phyloP scores from a whole-genome alignment of 202 grass and related monocot species.

The Alloteropsis angusta region DNA sequence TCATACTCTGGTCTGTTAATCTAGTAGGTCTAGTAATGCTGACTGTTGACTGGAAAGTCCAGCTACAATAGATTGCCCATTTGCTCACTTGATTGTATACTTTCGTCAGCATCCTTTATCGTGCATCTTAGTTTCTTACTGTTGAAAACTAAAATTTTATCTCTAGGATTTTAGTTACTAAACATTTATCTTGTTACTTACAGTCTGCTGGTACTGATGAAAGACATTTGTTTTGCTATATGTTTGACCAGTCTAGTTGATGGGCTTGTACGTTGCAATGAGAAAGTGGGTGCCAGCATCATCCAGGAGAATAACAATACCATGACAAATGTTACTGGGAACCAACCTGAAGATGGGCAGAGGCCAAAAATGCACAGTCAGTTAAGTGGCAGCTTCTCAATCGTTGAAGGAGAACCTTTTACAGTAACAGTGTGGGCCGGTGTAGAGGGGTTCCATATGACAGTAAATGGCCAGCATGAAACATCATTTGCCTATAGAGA shows the following conservation, averaged over 20 bases:
- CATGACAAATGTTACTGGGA: conserved; percentile 29
- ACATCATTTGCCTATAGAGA: conserved; percentile 76
- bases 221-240: conserved; percentile 1
- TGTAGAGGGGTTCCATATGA: conserved; percentile 76
- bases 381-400: conserved; percentile 41
- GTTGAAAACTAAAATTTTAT: too few species aligned
- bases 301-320: conserved; percentile 34
- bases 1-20: not conserved
- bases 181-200: not conserved
- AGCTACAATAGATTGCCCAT: too few species aligned
- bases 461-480: conserved; percentile 76
- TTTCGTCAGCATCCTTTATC: too few species aligned
- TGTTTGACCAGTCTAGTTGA: conserved; percentile 58
- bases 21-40: too few species aligned
- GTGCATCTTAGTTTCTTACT: too few species aligned
- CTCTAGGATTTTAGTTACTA: too few species aligned
- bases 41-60: too few species aligned
- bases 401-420: conserved; percentile 75
- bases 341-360: conserved; percentile 30
- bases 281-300: conserved; percentile 32
- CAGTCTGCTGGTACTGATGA: conserved; percentile 15
- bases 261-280: conserved; percentile 70
- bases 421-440: conserved; percentile 67
- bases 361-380: conserved; percentile 29
- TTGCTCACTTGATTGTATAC: too few species aligned